A percentile compares a stretch with the other conserved stretches of the same genome.
These are phyloP conservation scores for Fraxinus excelsior DNA, from an alignment of 257 asterid genomes.

Conservation along the genomic window DNA sequence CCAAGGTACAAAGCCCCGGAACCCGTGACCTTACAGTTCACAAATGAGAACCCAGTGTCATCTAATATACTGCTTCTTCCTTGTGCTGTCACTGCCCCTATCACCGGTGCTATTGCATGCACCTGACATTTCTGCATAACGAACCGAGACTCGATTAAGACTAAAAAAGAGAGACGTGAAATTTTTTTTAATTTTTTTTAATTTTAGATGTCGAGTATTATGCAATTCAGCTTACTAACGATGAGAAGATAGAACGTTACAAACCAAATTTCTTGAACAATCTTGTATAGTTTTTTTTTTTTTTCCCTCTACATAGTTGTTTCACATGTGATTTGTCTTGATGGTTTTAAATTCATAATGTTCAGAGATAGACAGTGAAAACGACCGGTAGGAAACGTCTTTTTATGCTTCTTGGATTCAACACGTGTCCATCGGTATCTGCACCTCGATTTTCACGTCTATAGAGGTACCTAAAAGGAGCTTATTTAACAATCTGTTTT, in stretches of 20 bases:
- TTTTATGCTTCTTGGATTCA: not conserved
- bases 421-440: not conserved
- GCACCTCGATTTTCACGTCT: not conserved
- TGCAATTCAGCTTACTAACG: no score
- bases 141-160: not conserved
- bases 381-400: not conserved
- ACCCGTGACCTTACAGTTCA: slow-evolving; percentile 87
- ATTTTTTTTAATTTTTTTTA: no score
- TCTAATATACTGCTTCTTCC: slow-evolving; percentile 75
- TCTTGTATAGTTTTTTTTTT: not conserved
- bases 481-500: not conserved
- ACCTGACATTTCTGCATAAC: slow-evolving; percentile 60
- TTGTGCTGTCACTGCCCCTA: slow-evolving; percentile 95
- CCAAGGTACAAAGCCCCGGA: slow-evolving; percentile 93
- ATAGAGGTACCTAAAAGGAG: not conserved
- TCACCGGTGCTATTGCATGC: slow-evolving; percentile 80
- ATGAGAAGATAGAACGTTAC: no score
- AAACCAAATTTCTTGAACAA: not conserved
- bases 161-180: not conserved
- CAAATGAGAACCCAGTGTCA: slow-evolving; percentile 81
- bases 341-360: not conserved
- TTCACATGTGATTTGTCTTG: not conserved
- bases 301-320: not conserved
- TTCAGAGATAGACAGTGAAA: not conserved
- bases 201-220: no score